Evolutionary conservation across 305 asterid genomes (phyloP), one percentile per base, ranked within the genome.

Genomic region (Fraxinus dipetala): DNA sequence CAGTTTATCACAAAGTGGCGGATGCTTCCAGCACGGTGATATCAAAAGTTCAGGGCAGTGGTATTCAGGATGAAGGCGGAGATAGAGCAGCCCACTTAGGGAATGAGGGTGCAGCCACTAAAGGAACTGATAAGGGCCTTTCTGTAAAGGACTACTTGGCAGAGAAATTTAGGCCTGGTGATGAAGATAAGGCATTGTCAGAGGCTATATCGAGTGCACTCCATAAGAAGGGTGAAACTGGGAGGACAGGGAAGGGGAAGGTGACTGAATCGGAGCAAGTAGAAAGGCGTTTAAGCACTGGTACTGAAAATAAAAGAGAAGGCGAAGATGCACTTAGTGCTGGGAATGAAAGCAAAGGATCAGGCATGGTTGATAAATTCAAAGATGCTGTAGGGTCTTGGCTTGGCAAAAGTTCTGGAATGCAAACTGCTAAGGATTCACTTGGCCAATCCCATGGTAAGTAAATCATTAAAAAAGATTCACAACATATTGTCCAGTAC

Each of bases 131-230:
- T 40, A 91, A 87, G 87, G 97, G 93, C 0, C 89, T 86, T 31
- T 90, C 98, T 0, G 83, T 90, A 79, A 94, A 78, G 84, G 92
- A 85, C 31, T 92, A 89, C 80, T 67, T 86, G 79, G 89, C 83
- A 0, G 94, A 87, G 84, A 94, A 89, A 76, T 73, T 94, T 4
- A 88, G 84, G 81, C 98, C 98, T 0, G 90, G 97, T 0, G 99
- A 93, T 0, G 99, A 95, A 32, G 99, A 94, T 30, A 93, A 86
- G 84, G 98, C 93, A 3, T 75, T 95, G 0, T 95, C 99, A 0
- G 89, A 90, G 36, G 87, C 81, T 70, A 94, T 94, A 40, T 81
- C 89, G 0, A 92, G 85, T 1, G 83, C 89, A 0, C 73, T 93
- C 2, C 89, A 86, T 16, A 88, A 51, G 82, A 87, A 87, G 82